A percentile compares a stretch with the other conserved stretches of the same genome.
These are phyloP conservation scores for Agaricus subrufescens DNA, from an alignment of 768 basidiomycete genomes.

Conservation along the genomic window DNA sequence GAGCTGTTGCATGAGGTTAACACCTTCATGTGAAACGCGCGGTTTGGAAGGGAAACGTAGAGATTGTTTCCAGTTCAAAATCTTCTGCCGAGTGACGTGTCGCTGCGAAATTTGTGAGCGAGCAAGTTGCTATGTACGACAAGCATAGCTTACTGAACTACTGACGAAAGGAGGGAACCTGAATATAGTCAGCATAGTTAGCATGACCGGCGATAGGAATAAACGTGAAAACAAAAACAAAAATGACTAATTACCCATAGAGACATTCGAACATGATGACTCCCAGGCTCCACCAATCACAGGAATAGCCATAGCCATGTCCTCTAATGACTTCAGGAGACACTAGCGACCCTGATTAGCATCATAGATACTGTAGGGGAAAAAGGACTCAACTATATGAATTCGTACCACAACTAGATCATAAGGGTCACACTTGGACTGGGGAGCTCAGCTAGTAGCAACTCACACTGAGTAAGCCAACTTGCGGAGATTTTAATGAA, in stretches of 20 bases:
- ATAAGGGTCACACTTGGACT: slow-evolving; percentile 15
- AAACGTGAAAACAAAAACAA: slow-evolving; percentile 6
- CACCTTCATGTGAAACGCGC: slow-evolving; percentile 79
- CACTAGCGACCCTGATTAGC: slow-evolving; percentile 44
- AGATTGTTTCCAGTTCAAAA: slow-evolving; percentile 90
- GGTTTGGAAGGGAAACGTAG: slow-evolving; percentile 84
- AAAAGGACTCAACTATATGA: slow-evolving; percentile 65
- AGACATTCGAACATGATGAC: slow-evolving; percentile 96
- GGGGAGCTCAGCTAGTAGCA: slow-evolving; percentile 12
- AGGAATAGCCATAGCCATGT: slow-evolving; percentile 89
- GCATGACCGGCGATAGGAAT: slow-evolving; percentile 10
- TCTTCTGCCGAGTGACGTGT: slow-evolving; percentile 94
- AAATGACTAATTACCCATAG: slow-evolving; percentile 54
- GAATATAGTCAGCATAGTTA: slow-evolving; percentile 10
- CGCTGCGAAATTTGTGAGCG: slow-evolving; percentile 43
- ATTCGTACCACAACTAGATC: slow-evolving; percentile 73
- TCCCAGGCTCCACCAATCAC: slow-evolving; percentile 98
- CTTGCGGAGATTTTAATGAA: slow-evolving; percentile 32
- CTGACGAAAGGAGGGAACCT: slow-evolving; percentile 96
- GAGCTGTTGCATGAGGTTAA: slow-evolving; percentile 82
- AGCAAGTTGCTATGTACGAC: slow-evolving; percentile 10
- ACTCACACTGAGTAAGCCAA: slow-evolving; percentile 87
- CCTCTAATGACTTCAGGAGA: slow-evolving; percentile 88
- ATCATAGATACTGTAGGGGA: slow-evolving; percentile 17
- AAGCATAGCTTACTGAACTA: slow-evolving; percentile 63